Evolutionary conservation across 306 rosid genomes (phyloP).

Genomic region (Abrus pulchellus): DNA sequence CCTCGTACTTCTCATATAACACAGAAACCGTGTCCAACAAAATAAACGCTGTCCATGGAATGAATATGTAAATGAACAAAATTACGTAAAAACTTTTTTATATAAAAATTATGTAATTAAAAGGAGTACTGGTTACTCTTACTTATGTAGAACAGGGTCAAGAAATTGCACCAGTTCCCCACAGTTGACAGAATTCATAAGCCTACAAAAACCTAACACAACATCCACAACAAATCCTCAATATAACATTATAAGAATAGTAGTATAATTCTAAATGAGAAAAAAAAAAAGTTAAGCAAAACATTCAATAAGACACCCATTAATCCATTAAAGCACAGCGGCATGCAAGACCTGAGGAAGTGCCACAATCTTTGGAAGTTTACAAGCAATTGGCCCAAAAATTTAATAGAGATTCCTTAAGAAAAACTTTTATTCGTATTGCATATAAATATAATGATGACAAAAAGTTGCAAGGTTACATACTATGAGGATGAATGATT

Average conservation of each 20-base stretch:
- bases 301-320: constrained; percentile 12
- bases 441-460: not conserved
- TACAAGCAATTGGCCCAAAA: not conserved
- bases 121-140: constrained; percentile 35
- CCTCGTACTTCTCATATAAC: constrained; percentile 69
- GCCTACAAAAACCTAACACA: constrained; percentile 65
- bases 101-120: not conserved
- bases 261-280: not conserved
- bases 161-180: constrained; percentile 72
- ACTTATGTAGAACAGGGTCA: constrained; percentile 78
- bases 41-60: constrained; percentile 61
- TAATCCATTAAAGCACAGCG: constrained; percentile 7
- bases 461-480: constrained; percentile 1
- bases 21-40: constrained; percentile 70
- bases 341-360: not conserved
- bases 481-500: constrained; percentile 57
- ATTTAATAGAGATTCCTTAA: not conserved
- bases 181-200: constrained; percentile 67
- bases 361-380: not conserved
- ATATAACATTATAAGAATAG: not conserved
- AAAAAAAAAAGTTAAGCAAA: not conserved
- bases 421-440: not conserved
- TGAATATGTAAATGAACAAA: not conserved
- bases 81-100: not conserved
- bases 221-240: not conserved